Percentiles rank a stretch among this genome's conserved stretches.
Evolutionary conservation across 2,329 filamentous ascomycete species (phyloP).

Genomic region (Diaporthe longicolla): DNA sequence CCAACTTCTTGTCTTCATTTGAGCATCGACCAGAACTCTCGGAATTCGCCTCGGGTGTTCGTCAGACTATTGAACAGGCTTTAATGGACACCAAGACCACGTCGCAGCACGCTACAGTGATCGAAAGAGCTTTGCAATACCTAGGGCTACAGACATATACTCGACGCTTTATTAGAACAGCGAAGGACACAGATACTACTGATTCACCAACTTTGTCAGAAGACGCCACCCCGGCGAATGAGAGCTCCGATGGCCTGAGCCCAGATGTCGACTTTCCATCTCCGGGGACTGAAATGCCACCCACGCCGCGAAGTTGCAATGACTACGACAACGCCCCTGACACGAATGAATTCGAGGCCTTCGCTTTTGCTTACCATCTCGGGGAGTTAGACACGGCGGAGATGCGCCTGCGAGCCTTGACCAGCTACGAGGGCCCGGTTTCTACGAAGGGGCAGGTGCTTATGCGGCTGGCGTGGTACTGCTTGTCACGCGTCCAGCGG

Average conservation of each 20-base stretch:
- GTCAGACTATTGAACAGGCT: background rate
- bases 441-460: slow-evolving; percentile 35
- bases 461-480: slow-evolving; percentile 39
- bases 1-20: slow-evolving; percentile 31
- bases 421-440: slow-evolving; percentile 6
- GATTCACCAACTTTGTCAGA: background rate
- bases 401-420: slow-evolving; percentile 21
- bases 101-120: background rate
- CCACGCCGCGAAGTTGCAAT: slow-evolving; percentile 7
- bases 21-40: slow-evolving; percentile 16
- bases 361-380: slow-evolving; percentile 20
- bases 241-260: slow-evolving; percentile 10
- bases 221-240: background rate
- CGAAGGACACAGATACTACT: background rate
- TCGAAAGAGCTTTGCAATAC: background rate
- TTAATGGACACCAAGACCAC: background rate
- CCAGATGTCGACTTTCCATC: slow-evolving; percentile 17
- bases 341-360: slow-evolving; percentile 13
- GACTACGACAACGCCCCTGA: background rate
- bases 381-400: slow-evolving; percentile 25
- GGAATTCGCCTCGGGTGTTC: slow-evolving; percentile 6
- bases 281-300: slow-evolving; percentile 9
- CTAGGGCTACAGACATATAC: slow-evolving; percentile 25
- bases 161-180: slow-evolving; percentile 12
- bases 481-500: slow-evolving; percentile 37